Percentiles rank a stretch among this genome's conserved stretches.
Conservation (phyloP, 176 grass and related monocot species). For the Hsuehochloa calcarea region DNA sequence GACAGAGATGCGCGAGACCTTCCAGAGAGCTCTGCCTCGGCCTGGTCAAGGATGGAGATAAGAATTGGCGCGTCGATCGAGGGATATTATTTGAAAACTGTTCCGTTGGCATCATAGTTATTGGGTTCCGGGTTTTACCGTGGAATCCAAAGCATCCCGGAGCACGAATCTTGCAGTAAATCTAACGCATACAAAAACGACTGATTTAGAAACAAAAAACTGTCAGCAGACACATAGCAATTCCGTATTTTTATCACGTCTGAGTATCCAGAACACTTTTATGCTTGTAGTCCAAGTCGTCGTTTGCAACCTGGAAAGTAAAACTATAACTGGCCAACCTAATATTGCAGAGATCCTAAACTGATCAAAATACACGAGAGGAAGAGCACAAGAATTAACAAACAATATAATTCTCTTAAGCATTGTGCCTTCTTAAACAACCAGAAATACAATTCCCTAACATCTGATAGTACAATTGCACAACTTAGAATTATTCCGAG, state of each 20-base stretch:
- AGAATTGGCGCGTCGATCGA: too few relatives aligned
- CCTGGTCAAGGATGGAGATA: too few relatives aligned
- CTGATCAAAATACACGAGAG: background rate
- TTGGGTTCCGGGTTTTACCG: too few relatives aligned
- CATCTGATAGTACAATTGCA: background rate
- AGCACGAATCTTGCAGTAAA: too few relatives aligned
- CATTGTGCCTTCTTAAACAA: background rate
- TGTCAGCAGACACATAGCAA: too few relatives aligned
- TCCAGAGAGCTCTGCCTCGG: too few relatives aligned
- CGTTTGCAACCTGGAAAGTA: background rate
- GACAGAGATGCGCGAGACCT: too few relatives aligned
- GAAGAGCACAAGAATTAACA: background rate
- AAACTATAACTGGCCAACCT: background rate
- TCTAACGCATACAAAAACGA: too few relatives aligned
- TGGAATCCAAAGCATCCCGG: too few relatives aligned
- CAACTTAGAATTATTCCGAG: background rate
- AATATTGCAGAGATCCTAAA: background rate
- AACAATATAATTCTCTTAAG: background rate
- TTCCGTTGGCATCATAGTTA: too few relatives aligned
- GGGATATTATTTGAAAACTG: too few relatives aligned
- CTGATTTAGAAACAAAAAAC: too few relatives aligned
- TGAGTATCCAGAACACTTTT: background rate
- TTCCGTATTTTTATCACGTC: background rate
- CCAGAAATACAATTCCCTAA: background rate
- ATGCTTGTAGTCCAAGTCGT: background rate